These are phyloP conservation scores for Malassezia brasiliensis DNA, from an alignment of 1,284 basidiomycete genomes.

Conservation along the genomic window DNA sequence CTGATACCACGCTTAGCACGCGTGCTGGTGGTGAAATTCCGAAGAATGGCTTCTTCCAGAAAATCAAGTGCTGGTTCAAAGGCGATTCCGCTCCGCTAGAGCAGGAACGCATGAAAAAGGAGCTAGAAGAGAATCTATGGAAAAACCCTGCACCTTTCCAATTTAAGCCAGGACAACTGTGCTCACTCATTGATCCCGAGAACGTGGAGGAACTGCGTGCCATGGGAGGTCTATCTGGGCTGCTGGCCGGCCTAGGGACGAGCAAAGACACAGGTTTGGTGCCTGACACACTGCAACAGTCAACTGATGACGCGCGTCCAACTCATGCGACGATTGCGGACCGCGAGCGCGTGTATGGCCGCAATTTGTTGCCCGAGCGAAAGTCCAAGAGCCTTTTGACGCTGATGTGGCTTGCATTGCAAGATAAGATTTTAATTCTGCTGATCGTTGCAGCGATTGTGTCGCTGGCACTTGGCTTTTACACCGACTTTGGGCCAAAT, in stretches of 20 bases:
- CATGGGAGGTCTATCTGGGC: conserved; percentile 64
- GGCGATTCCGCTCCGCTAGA: neutral
- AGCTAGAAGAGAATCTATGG: conserved; percentile 26
- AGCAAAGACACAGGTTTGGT: conserved; percentile 50
- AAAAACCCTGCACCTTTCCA: conserved; percentile 40
- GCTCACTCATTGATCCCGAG: conserved; percentile 82
- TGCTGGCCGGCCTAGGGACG: conserved; percentile 69
- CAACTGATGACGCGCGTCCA: conserved; percentile 19
- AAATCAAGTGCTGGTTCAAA: neutral
- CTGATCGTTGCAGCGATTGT: conserved; percentile 82
- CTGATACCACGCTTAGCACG: neutral
- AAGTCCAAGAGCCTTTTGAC: conserved; percentile 67
- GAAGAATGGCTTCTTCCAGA: neutral
- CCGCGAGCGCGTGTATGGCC: conserved; percentile 59
- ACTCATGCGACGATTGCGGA: conserved; percentile 23
- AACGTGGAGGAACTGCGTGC: conserved; percentile 58
- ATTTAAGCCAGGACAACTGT: conserved; percentile 62
- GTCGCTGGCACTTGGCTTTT: conserved; percentile 84
- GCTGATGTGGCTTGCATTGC: conserved; percentile 87
- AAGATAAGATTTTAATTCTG: conserved; percentile 86
- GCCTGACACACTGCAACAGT: neutral
- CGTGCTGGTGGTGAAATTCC: neutral
- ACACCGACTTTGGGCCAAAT: conserved; percentile 72
- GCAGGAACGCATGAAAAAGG: conserved; percentile 17
- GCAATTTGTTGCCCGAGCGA: conserved; percentile 69